Base-by-base conservation (phyloP, 371 early-diverging fungal species). In the Mortierella sp. region DNA sequence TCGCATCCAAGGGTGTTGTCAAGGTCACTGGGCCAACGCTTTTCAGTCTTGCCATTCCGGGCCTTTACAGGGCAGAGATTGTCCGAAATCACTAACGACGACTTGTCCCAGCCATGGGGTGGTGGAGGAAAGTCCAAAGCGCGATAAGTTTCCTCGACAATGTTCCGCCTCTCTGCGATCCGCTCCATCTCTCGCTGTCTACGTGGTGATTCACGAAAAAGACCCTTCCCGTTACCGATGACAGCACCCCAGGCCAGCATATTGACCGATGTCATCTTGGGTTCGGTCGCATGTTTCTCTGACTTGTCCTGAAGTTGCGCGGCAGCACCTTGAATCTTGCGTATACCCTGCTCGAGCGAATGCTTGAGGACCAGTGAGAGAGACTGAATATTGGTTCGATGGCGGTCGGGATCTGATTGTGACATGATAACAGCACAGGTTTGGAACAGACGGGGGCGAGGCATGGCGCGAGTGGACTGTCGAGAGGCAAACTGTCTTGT, bases 1-100 rank as follows among this genome's bases (percentile, higher is more conserved):
- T 84, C 79, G 74, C 93, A 92, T 13, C 80, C 87, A 74, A 84
- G 70, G 3, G 82, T 70, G 50, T 82, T 75, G n/a, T 82, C 76
- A 55, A 63, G 75, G 5, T 65, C 73, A 31, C 44, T 78, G 19
- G 75, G 71, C 82, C 70, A 81, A 14, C 78, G 74, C 31, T 80
- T 55, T 2, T 48, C 74, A 57, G 10, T 34, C 38, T 52, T 44
- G 11, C 63, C 48, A 26, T 71, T 19, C 4, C 58, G 24, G 47
- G 28, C 21, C 44, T 26, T 28, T 44, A 7, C 14, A 71, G 19
- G 19, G 45, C 45, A 16, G 4, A 74, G 63, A 0, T 74, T 77
- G 13, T 57, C 60, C n/a, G 24, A 28, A 28, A 79, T 72, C 54
- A 74, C 63, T 38, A 60, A 50, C 5, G 84, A 84, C 1, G 84